A percentile compares a stretch with the other conserved stretches of the same genome.
These are phyloP conservation scores for Cryphonectria parasitica DNA, from an alignment of 2,329 filamentous ascomycete species.

Conservation along the genomic window DNA sequence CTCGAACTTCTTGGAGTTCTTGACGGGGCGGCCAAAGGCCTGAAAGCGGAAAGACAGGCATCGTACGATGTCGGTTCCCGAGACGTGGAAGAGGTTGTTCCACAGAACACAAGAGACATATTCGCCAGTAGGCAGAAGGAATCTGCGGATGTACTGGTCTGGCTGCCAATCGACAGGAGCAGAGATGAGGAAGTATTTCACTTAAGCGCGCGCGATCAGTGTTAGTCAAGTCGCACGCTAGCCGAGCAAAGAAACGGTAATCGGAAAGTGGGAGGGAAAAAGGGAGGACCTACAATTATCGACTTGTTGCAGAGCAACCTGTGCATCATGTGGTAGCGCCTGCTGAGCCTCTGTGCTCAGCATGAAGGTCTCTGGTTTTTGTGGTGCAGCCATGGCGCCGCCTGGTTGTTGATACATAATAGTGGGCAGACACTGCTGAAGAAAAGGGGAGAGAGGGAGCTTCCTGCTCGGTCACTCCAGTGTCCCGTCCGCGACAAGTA, in stretches of 20 bases:
- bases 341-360: slow-evolving; percentile 96
- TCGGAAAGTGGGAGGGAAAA: background rate
- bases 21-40: slow-evolving; percentile 95
- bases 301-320: slow-evolving; percentile 96
- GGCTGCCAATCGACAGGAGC: slow-evolving; percentile 97
- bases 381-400: slow-evolving; percentile 84
- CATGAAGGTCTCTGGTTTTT: slow-evolving; percentile 99
- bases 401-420: slow-evolving; percentile 77
- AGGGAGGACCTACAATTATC: slow-evolving; percentile 76
- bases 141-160: slow-evolving; percentile 95
- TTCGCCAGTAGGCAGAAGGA: slow-evolving; percentile 94
- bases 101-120: slow-evolving; percentile 98
- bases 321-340: slow-evolving; percentile 91
- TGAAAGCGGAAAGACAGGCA: slow-evolving; percentile 98
- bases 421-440: slow-evolving; percentile 29
- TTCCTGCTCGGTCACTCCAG: slow-evolving; percentile 19
- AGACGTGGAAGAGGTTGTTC: slow-evolving; percentile 99
- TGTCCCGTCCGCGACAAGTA: slow-evolving; percentile 19
- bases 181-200: slow-evolving; percentile 99
- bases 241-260: background rate
- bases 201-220: slow-evolving; percentile 49
- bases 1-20: slow-evolving; percentile 99
- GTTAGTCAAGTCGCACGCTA: slow-evolving; percentile 34
- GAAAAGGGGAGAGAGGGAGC: background rate
- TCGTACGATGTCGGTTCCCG: slow-evolving; percentile 97